These are phyloP conservation scores for Corymbia citriodora DNA, from an alignment of 441 rosid species.

Conservation along the genomic window DNA sequence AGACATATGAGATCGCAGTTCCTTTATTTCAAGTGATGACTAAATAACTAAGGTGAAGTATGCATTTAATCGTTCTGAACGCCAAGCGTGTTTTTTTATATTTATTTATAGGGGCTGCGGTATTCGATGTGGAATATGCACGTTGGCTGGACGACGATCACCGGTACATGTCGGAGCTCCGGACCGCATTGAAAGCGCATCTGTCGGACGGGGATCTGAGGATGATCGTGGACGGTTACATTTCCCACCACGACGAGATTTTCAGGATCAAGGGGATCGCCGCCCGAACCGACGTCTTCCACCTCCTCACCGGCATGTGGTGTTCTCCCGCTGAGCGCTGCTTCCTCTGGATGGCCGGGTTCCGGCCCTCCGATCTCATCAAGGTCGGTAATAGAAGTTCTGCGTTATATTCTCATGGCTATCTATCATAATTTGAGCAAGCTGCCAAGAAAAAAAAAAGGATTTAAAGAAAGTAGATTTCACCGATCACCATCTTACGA, in stretches of 20 bases:
- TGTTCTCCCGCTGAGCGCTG: slow-evolving; percentile 8
- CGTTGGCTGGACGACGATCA: slow-evolving; percentile 8
- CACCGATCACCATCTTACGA: background rate
- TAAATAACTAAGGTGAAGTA: background rate
- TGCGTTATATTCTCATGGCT: background rate
- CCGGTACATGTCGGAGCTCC: background rate
- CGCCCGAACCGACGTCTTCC: slow-evolving; percentile 4
- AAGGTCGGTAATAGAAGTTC: background rate
- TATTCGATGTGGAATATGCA: slow-evolving; percentile 5
- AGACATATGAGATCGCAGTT: background rate
- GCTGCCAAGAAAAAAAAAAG: background rate
- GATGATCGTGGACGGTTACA: background rate
- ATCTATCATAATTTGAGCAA: background rate
- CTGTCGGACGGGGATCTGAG: background rate
- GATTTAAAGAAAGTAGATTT: background rate
- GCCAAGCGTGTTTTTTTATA: background rate
- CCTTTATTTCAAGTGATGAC: background rate
- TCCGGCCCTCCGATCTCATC: slow-evolving; percentile 7
- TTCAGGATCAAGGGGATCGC: slow-evolving; percentile 1
- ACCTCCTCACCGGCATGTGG: slow-evolving; percentile 10
- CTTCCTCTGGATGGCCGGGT: slow-evolving; percentile 9
- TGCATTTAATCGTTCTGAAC: background rate
- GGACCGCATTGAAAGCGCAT: slow-evolving; percentile 2
- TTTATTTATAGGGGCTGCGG: background rate
- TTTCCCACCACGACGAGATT: background rate